A percentile compares a stretch with the other conserved stretches of the same genome.
phyloP scores from a whole-genome alignment of 2,329 filamentous ascomycete species.

The Fusarium musae region DNA sequence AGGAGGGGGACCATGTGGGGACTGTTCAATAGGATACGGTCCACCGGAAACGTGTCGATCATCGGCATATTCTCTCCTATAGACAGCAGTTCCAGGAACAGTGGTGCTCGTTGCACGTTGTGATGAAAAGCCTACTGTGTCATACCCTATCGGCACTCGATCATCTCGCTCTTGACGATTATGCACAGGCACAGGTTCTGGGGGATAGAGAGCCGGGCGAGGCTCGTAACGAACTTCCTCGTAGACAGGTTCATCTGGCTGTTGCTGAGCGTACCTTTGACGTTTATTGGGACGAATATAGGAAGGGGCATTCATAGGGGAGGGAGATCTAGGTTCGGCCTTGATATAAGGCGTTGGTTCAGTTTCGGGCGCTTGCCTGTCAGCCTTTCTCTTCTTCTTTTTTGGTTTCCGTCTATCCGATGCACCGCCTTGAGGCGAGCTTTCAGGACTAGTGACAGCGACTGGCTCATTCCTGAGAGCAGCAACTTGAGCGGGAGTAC shows the following conservation, averaged over 20 bases:
- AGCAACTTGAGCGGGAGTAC: conserved; percentile 64
- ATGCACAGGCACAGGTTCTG: conserved; percentile 50
- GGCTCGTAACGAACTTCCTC: conserved; percentile 57
- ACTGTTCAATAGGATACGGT: conserved; percentile 49
- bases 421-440: conserved; percentile 64
- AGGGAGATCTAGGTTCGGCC: conserved; percentile 71
- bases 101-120: conserved; percentile 41
- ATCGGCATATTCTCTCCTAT: conserved; percentile 50
- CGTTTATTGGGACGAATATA: conserved; percentile 67
- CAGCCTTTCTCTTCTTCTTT: conserved; percentile 65
- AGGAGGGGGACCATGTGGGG: conserved; percentile 52
- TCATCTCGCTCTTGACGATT: conserved; percentile 46
- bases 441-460: conserved; percentile 67
- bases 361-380: conserved; percentile 59
- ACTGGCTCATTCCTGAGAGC: conserved; percentile 63
- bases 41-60: conserved; percentile 46
- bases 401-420: conserved; percentile 62
- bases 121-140: conserved; percentile 36
- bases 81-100: conserved; percentile 45
- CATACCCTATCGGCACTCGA: conserved; percentile 51
- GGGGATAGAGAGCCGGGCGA: conserved; percentile 50
- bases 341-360: conserved; percentile 68
- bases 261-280: conserved; percentile 59
- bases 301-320: conserved; percentile 65
- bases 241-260: conserved; percentile 46